Evolutionary conservation across 2,329 filamentous ascomycete species (phyloP).

Genomic region (Pseudogymnoascus sp.): DNA sequence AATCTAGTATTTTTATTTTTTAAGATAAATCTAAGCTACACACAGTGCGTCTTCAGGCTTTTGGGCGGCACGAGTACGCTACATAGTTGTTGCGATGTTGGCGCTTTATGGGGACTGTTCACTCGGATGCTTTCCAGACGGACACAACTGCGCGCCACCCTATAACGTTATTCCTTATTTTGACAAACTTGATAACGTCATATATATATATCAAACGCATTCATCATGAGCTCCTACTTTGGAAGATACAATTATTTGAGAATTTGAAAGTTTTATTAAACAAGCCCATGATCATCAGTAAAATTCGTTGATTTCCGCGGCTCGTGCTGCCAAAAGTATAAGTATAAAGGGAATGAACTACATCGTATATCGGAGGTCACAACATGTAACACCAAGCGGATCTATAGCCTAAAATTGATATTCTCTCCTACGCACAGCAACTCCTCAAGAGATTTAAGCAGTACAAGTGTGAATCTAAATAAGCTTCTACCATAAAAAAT

Average conservation of each 20-base stretch:
- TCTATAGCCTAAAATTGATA: not conserved
- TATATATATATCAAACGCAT: not conserved
- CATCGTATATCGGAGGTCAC: not conserved
- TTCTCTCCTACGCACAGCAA: not conserved
- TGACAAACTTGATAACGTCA: not conserved
- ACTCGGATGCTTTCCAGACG: too few species aligned
- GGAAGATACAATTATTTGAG: not conserved
- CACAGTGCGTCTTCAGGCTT: too few species aligned
- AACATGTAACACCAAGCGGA: not conserved
- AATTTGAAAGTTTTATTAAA: not conserved
- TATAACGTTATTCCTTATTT: not conserved
- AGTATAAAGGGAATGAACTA: not conserved
- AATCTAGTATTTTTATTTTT: too few species aligned
- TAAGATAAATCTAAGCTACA: too few species aligned
- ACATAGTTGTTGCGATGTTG: too few species aligned
- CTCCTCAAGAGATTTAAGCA: not conserved
- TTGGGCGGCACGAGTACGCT: too few species aligned
- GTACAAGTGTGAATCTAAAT: slow-evolving; percentile 5
- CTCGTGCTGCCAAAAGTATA: not conserved
- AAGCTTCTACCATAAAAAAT: slow-evolving; percentile 6
- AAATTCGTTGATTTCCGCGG: not conserved
- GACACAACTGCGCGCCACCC: not conserved
- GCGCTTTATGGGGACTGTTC: too few species aligned
- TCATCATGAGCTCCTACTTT: not conserved
- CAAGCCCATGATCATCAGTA: not conserved